These are phyloP conservation scores for Peribolospora baueri DNA, from an alignment of 768 basidiomycete genomes.

Conservation along the genomic window DNA sequence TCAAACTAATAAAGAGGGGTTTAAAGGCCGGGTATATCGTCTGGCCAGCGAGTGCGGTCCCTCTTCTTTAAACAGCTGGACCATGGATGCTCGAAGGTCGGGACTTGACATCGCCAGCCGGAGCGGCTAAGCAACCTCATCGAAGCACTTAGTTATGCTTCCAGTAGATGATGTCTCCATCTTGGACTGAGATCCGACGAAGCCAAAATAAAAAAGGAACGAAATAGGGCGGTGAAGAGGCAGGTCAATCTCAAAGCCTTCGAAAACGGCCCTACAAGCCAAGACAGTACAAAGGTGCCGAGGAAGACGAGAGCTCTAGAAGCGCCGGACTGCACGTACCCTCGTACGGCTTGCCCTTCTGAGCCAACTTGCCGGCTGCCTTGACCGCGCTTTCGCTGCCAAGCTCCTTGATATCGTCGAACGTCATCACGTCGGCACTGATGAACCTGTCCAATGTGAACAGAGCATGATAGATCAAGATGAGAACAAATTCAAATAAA, in stretches of 20 bases:
- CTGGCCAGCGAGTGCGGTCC: no score
- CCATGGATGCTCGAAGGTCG: no score
- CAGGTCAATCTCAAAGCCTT: no score
- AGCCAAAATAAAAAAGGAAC: background rate
- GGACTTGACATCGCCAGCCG: no score
- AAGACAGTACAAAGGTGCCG: no score
- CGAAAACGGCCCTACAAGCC: no score
- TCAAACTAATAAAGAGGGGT: no score
- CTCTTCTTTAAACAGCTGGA: no score
- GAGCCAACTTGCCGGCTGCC: conserved; percentile 72
- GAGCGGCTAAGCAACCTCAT: no score
- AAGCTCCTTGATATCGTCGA: conserved; percentile 67
- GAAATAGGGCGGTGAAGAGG: background rate
- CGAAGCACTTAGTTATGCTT: conserved; percentile 27
- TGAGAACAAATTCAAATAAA: background rate
- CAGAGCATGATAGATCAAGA: background rate
- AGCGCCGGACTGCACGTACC: conserved; percentile 28
- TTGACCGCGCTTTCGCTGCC: conserved; percentile 80
- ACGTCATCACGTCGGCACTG: conserved; percentile 89
- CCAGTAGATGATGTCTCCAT: conserved; percentile 41
- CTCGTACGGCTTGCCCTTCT: conserved; percentile 93
- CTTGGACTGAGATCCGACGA: background rate
- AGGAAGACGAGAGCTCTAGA: no score
- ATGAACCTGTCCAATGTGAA: conserved; percentile 30
- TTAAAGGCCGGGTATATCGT: no score